Percentiles rank a stretch among this genome's conserved stretches.
Conservation (phyloP, 164 flowering plant species). For the Tetrastigma voinierianum region DNA sequence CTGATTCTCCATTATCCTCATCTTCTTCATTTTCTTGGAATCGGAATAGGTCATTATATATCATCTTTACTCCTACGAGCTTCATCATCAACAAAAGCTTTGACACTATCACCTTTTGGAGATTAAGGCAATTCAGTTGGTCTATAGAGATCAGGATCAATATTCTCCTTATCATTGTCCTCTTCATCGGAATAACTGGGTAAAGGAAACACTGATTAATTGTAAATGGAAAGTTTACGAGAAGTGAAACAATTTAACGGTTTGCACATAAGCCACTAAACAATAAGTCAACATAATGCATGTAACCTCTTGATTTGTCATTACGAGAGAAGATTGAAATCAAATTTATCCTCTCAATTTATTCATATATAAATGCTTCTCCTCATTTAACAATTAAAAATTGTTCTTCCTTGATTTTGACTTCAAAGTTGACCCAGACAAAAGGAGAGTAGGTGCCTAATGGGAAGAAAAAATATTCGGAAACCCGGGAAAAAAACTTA, state of each 20-base stretch:
- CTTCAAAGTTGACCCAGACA: too few relatives aligned
- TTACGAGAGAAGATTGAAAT: neutral
- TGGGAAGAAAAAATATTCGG: too few relatives aligned
- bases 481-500: too few relatives aligned
- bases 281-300: neutral
- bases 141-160: conserved; percentile 44
- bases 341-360: too few relatives aligned
- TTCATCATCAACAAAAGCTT: conserved; percentile 89
- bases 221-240: neutral
- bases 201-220: neutral
- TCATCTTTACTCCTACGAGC: conserved; percentile 95
- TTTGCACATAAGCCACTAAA: neutral
- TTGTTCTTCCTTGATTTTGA: too few relatives aligned
- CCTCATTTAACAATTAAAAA: too few relatives aligned
- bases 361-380: too few relatives aligned
- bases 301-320: neutral
- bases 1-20: conserved; percentile 52
- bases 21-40: conserved; percentile 72
- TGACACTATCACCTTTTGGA: conserved; percentile 66
- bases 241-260: neutral
- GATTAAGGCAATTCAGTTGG: conserved; percentile 16
- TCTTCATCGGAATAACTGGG: conserved; percentile 74
- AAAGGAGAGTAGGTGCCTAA: too few relatives aligned
- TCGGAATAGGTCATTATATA: conserved; percentile 57
- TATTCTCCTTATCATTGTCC: conserved; percentile 72